phyloP scores from a whole-genome alignment of 768 basidiomycete genomes.

The Nidularia sp. region DNA sequence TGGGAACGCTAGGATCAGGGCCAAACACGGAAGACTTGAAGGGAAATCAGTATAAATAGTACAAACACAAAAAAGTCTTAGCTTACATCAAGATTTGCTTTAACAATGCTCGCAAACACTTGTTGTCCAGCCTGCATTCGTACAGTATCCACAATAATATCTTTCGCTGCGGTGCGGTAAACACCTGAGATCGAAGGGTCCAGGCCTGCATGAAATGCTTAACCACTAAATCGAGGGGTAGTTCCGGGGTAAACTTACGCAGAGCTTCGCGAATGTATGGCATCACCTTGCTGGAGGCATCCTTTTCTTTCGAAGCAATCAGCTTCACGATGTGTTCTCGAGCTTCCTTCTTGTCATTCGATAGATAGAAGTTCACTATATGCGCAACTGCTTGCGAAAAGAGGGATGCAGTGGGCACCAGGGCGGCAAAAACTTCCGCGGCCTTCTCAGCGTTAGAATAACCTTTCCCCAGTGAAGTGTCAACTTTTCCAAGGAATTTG shows the following conservation, averaged over 20 bases:
- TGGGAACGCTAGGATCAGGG: constrained; percentile 11
- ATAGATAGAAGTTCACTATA: constrained; percentile 59
- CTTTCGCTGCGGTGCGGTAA: constrained; percentile 29
- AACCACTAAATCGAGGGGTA: not conserved
- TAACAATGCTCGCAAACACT: constrained; percentile 29
- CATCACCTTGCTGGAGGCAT: constrained; percentile 27
- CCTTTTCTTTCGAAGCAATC: constrained; percentile 16
- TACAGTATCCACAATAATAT: constrained; percentile 16
- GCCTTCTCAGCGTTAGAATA: constrained; percentile 30
- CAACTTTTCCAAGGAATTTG: constrained; percentile 26
- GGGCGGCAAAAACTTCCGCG: constrained; percentile 45
- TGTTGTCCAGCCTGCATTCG: constrained; percentile 22
- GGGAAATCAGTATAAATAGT: not conserved
- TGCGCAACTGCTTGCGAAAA: constrained; percentile 55
- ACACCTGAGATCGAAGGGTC: constrained; percentile 35
- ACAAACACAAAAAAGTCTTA: not conserved
- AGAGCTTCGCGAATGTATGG: constrained; percentile 44
- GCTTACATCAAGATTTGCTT: constrained; percentile 37
- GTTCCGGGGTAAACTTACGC: constrained; percentile 20
- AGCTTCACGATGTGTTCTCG: constrained; percentile 36
- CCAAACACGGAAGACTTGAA: constrained; percentile 18
- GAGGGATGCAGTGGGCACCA: constrained; percentile 50
- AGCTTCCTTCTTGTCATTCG: constrained; percentile 25
- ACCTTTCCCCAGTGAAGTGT: constrained; percentile 12
- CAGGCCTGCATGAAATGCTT: constrained; percentile 13